These are phyloP conservation scores for Geotrichum carabidarum DNA, from an alignment of 1,139 yeast species.

Conservation along the genomic window DNA sequence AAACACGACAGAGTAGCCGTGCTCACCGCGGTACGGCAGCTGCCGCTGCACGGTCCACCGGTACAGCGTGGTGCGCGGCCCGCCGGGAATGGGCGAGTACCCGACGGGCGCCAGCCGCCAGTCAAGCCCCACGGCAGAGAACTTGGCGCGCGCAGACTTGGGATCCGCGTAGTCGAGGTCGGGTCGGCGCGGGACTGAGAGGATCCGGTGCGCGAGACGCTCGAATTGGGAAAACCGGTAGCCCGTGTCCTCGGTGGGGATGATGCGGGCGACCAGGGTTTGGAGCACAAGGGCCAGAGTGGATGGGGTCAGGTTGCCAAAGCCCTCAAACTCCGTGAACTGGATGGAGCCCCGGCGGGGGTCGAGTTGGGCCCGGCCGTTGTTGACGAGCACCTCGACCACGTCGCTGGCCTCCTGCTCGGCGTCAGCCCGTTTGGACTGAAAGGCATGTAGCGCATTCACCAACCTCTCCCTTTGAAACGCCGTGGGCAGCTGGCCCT, in stretches of 20 bases:
- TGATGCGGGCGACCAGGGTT: conserved; percentile 5
- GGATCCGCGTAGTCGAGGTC: not conserved
- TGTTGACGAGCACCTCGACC: not conserved
- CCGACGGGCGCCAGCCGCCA: conserved; percentile 3
- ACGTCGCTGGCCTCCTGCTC: conserved; percentile 7
- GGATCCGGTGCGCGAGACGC: conserved; percentile 1
- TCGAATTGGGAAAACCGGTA: conserved; percentile 9
- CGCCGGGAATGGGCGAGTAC: not conserved
- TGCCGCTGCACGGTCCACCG: conserved; percentile 12
- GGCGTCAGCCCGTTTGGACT: conserved; percentile 4
- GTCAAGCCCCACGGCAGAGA: not conserved
- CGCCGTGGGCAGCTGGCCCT: conserved; percentile 23
- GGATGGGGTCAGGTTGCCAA: not conserved
- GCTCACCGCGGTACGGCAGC: conserved; percentile 1
- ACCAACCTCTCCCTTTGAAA: conserved; percentile 16
- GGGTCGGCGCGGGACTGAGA: not conserved
- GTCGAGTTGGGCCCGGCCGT: conserved; percentile 2
- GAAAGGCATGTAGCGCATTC: not conserved
- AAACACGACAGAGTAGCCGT: not conserved
- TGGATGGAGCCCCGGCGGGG: not conserved
- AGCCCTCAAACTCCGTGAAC: conserved; percentile 10
- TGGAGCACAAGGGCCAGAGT: conserved; percentile 10
- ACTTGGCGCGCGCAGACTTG: not conserved
- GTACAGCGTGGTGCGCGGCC: conserved; percentile 3
- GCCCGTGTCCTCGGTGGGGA: conserved; percentile 7